phyloP scores from a whole-genome alignment of 495 filamentous ascomycete genomes.

The Elaphomyces granulatus region DNA sequence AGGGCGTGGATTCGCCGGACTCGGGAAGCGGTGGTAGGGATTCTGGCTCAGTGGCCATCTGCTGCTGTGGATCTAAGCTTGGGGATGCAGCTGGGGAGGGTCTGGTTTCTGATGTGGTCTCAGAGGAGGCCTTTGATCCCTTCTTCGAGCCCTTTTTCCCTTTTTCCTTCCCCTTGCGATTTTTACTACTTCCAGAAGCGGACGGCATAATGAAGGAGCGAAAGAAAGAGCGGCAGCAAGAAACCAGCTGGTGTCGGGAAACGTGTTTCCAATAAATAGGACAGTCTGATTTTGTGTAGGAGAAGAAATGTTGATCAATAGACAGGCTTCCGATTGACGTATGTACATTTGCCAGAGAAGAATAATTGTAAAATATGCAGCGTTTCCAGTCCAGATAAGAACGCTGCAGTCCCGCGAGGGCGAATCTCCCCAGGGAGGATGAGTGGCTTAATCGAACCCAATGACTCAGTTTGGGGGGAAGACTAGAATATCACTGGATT shows the following conservation, averaged over 20 bases:
- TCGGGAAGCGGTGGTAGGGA: neutral
- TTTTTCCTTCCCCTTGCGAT: conserved; percentile 23
- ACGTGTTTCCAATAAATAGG: conserved; percentile 31
- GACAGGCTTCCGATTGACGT: no score
- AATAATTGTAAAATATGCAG: no score
- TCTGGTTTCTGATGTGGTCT: neutral
- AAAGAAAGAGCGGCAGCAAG: conserved; percentile 20
- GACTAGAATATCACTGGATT: no score
- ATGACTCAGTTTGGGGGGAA: neutral
- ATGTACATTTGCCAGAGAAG: no score
- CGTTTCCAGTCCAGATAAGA: no score
- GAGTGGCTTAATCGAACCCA: neutral
- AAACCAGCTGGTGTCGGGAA: conserved; percentile 14
- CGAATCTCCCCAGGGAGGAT: neutral
- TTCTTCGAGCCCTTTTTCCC: conserved; percentile 1
- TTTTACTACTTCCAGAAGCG: no score
- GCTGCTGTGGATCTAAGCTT: neutral
- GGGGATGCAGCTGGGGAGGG: neutral
- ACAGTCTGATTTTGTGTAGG: neutral
- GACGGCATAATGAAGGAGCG: conserved; percentile 21
- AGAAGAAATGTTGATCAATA: no score
- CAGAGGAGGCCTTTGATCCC: neutral
- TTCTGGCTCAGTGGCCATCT: neutral
- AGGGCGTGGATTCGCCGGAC: neutral
- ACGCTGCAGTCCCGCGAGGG: no score